Base-by-base conservation (phyloP, 345 rosid genomes). In the Syzygium aqueum region DNA sequence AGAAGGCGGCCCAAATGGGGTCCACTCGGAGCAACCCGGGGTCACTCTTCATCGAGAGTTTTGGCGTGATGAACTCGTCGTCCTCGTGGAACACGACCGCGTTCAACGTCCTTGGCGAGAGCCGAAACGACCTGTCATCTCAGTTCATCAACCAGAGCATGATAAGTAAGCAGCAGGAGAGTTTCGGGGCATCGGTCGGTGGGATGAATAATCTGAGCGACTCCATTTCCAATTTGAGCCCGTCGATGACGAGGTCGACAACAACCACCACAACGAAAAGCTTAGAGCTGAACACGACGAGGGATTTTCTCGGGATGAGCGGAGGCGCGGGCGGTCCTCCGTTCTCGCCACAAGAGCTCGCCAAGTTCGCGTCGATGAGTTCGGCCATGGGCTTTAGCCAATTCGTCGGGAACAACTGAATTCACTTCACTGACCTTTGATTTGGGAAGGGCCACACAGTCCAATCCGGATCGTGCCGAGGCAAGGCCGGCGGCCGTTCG, bases 1-100 rank as follows among this genome's bases (percentile, higher is more conserved):
- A 96, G 77, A 97, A 97, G 86, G 99, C 98, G 51, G 99, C 99
- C 8, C 98, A 94, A 88, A 96, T 97, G 91, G 99, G 99, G 8
- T 97, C 98, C 51, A 93, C 97, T 49, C 92, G 97, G 91, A 94
- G 95, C 94, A 95, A 92, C 65, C 92, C 93, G 3, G 89, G 95
- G 52, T 86, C 93, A 77, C 89, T 93, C 43, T 92, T 90, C 59
- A 92, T 28, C 51, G 84, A 85, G 40, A 86, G 88, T 85, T 89
- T 91, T 77, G 92, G 95, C 51, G 85, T 94, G 15, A 91, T 95
- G 90, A 89, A 90, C 63, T 89, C 93, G 13, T 87, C 95, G 14
- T 88, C 94, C 85, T 92, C 95, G 51, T 56, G 87, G 23, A 89
- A 86, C 57, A 52, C 88, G 56, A 86, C 90, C 11, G 90, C 86